Evolutionary conservation across 192 early-diverging fungal genomes (phyloP), one percentile per base, ranked within the genome.

Genomic region (Glomus cerebriforme): DNA sequence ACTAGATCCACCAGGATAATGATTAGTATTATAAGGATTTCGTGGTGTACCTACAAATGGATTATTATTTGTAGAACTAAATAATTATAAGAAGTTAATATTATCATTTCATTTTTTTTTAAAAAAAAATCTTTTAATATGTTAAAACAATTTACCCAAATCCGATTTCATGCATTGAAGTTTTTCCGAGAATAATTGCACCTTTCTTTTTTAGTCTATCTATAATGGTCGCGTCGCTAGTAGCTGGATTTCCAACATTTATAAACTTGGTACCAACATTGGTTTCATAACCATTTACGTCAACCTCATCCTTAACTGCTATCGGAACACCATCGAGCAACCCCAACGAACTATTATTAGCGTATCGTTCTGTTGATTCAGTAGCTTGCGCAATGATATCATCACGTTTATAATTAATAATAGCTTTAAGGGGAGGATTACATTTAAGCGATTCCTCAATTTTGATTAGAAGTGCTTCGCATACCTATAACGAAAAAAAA

Each of bases 81-180:
- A 68, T 58, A 78, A 79, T 82, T 77, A n/a, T 69, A 43, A 39
- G 58, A 7, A 73, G 45, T 2, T 8, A 26, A 34, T 64, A 35
- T 26, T 22, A 66, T n/a, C 34, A 59, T 45, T 26, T 54, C 59
- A 35, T 29, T 6, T n/a, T n/a, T n/a, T n/a, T n/a, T n/a, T 22
- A 13, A 22, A 47, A 35, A 43, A 3, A 58, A 39, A 35, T 7
- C 13, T 5, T 34, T 60, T n/a, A 58, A 24, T n/a, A 13, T 39
- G 31, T 31, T 34, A 2, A 76, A 80, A 26, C 27, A 58, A 71
- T 29, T 8, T 65, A 31, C 80, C 82, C 83, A 85, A 86, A 87
- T 65, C 92, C 93, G 26, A 93, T 80, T 77, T 95, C 94, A 67
- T 93, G 88, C 94, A 95, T 95, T 34, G 83, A 85, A 0, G 92